A percentile compares a stretch with the other conserved stretches of the same genome.
These are phyloP conservation scores for Aspergillus piperis DNA, from an alignment of 2,329 filamentous ascomycete species.

Conservation along the genomic window DNA sequence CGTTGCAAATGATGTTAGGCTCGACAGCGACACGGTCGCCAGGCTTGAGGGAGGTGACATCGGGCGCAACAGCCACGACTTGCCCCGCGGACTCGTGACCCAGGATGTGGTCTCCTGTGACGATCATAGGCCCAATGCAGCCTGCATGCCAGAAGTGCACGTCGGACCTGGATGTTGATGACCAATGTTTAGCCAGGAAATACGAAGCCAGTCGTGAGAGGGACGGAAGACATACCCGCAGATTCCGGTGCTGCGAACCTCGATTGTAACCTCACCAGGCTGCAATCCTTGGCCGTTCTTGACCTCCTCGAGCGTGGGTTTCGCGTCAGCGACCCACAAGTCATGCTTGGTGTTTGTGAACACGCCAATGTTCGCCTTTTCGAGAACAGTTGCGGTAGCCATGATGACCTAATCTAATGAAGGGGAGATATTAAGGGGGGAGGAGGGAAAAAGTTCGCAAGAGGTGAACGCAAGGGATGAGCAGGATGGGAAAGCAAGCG, in stretches of 20 bases:
- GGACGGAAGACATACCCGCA: conserved; percentile 67
- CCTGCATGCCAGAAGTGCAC: conserved; percentile 97
- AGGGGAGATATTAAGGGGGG: conserved; percentile 1
- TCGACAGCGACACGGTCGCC: conserved; percentile 93
- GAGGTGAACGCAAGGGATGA: conserved; percentile 10
- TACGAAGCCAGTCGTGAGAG: background rate
- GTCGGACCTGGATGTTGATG: conserved; percentile 65
- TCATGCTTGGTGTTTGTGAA: conserved; percentile 94
- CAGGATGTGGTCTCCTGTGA: conserved; percentile 82
- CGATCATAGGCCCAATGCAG: conserved; percentile 94
- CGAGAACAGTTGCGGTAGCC: conserved; percentile 42
- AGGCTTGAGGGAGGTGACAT: conserved; percentile 73
- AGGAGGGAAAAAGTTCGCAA: conserved; percentile 2
- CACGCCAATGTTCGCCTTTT: conserved; percentile 90
- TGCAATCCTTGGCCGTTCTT: conserved; percentile 67
- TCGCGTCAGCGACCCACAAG: conserved; percentile 80
- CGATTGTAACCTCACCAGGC: conserved; percentile 81
- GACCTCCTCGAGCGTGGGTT: conserved; percentile 74
- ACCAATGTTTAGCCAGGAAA: conserved; percentile 13
- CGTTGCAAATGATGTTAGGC: conserved; percentile 88
- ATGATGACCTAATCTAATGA: conserved; percentile 21
- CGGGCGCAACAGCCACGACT: conserved; percentile 71
- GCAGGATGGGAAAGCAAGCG: conserved; percentile 12
- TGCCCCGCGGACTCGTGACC: conserved; percentile 86
- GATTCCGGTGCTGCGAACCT: conserved; percentile 91